Conservation (phyloP, 345 rosid species). For the Conringia planisiliqua region DNA sequence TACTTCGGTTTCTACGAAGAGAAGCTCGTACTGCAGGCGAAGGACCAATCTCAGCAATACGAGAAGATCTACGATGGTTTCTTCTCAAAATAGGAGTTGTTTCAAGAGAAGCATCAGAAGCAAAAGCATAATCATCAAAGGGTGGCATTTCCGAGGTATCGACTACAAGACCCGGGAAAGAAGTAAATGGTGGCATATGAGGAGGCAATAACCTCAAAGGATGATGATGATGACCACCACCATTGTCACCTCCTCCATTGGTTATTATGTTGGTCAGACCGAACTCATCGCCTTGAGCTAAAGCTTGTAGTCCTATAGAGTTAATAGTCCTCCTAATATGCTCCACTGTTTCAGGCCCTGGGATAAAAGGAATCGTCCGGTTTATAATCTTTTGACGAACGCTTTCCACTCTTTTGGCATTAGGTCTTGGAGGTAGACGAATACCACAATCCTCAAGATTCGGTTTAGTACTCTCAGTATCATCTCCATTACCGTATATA, state of each 20-base stretch:
- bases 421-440: conserved; percentile 54
- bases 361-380: conserved; percentile 28
- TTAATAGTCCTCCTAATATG: conserved; percentile 38
- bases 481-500: conserved; percentile 49
- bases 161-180: conserved; percentile 40
- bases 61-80: conserved; percentile 24
- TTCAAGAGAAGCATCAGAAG: conserved; percentile 39
- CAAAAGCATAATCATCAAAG: conserved; percentile 24
- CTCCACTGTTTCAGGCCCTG: conserved; percentile 37
- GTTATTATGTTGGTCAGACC: conserved; percentile 23
- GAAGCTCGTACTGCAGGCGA: conserved; percentile 14
- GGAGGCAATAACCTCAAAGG: conserved; percentile 34
- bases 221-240: background rate
- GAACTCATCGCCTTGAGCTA: conserved; percentile 30
- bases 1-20: conserved; percentile 22
- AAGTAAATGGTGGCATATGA: conserved; percentile 33
- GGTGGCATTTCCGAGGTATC: conserved; percentile 36
- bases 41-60: conserved; percentile 29
- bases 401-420: conserved; percentile 51
- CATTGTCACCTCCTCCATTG: conserved; percentile 12
- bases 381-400: conserved; percentile 44
- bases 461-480: conserved; percentile 1
- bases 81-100: conserved; percentile 26
- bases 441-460: conserved; percentile 38
- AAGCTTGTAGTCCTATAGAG: conserved; percentile 29